A percentile compares a stretch with the other conserved stretches of the same genome.
Conservation (phyloP, 768 basidiomycete species). For the Mycena capillaripes region DNA sequence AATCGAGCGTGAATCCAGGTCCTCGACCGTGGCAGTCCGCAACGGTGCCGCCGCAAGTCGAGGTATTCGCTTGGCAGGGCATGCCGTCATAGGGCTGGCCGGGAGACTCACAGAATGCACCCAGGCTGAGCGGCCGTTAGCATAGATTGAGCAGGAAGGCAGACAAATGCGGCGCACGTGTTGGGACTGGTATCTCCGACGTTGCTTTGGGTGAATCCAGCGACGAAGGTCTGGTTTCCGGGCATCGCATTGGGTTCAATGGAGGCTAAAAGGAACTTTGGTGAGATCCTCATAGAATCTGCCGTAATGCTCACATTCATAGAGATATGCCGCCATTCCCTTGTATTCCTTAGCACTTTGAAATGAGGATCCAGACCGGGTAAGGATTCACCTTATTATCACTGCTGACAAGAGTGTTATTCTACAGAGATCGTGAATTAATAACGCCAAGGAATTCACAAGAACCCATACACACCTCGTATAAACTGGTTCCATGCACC, state of each 20-base stretch:
- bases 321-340: constrained; percentile 87
- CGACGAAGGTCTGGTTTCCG: constrained; percentile 78
- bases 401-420: constrained; percentile 82
- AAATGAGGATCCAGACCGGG: background rate
- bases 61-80: constrained; percentile 77
- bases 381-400: constrained; percentile 57
- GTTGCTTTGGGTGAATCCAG: constrained; percentile 86
- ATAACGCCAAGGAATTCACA: background rate
- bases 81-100: constrained; percentile 77
- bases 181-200: constrained; percentile 87
- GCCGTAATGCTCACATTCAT: constrained; percentile 66
- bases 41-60: constrained; percentile 80
- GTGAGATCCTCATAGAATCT: background rate
- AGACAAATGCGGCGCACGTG: constrained; percentile 62
- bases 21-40: constrained; percentile 83
- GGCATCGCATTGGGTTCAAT: constrained; percentile 77
- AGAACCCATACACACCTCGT: constrained; percentile 62
- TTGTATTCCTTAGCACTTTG: constrained; percentile 56
- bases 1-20: constrained; percentile 74
- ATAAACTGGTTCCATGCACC: constrained; percentile 87
- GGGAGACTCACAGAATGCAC: constrained; percentile 84
- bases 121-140: constrained; percentile 55
- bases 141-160: background rate
- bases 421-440: constrained; percentile 55
- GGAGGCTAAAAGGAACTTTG: constrained; percentile 55